Evolutionary conservation across 495 filamentous ascomycete species (phyloP).

Genomic region (Aspergillus coremiiformis): DNA sequence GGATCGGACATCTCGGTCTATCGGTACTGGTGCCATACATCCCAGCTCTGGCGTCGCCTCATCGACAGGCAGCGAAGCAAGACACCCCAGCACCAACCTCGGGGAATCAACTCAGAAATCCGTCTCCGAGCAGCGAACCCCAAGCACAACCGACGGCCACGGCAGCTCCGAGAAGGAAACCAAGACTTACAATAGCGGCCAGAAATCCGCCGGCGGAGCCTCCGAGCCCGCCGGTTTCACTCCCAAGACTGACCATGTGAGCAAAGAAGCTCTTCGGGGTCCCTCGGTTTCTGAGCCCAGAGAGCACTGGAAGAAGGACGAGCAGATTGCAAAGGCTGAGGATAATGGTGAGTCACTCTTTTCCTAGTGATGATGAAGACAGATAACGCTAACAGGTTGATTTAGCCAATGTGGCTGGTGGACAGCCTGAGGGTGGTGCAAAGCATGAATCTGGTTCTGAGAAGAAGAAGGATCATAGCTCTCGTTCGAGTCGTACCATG

Average conservation of each 20-base stretch:
- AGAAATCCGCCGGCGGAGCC: not conserved
- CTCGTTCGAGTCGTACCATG: conserved; percentile 13
- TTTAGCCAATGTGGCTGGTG: not conserved
- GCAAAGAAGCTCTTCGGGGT: conserved; percentile 31
- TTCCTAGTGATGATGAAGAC: too few relatives aligned
- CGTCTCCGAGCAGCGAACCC: not conserved
- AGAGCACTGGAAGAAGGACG: conserved; percentile 14
- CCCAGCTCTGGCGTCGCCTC: not conserved
- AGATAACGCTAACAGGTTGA: not conserved
- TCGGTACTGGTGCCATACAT: not conserved
- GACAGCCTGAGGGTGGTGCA: not conserved
- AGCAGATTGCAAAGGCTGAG: not conserved
- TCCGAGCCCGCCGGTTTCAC: not conserved
- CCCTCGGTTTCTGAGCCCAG: conserved; percentile 28
- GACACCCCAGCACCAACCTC: not conserved
- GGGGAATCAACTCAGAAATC: not conserved
- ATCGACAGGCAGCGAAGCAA: too few relatives aligned
- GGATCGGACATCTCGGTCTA: not conserved
- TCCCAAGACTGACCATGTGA: conserved; percentile 13
- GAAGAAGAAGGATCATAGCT: conserved; percentile 9
- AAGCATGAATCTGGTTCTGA: not conserved
- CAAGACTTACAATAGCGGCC: not conserved
- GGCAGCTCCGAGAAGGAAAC: not conserved
- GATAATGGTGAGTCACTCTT: not conserved
- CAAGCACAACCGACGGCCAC: not conserved